phyloP scores from a whole-genome alignment of 116 monocot genomes.

The Zostera marina region DNA sequence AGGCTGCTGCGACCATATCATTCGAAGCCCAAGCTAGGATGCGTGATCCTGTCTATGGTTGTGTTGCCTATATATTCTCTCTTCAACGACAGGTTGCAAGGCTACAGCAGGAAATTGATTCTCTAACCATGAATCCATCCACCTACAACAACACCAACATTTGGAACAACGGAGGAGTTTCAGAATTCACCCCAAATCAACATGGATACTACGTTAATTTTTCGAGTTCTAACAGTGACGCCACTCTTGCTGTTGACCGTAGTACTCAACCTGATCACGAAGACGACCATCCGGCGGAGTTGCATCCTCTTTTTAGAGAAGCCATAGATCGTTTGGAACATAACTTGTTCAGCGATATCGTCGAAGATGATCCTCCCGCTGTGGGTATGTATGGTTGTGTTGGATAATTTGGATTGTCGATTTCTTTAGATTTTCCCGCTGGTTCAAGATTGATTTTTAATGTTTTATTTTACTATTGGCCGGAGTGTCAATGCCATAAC shows the following conservation, averaged over 20 bases:
- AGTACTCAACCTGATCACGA: background rate
- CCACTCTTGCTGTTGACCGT: background rate
- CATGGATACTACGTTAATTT: no score
- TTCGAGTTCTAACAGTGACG: background rate
- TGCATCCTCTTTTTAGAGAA: constrained; percentile 9
- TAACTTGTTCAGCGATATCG: constrained; percentile 8
- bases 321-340: constrained; percentile 8
- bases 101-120: constrained; percentile 11
- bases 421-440: no score
- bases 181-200: background rate
- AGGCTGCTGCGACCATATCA: constrained; percentile 18
- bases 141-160: background rate
- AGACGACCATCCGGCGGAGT: background rate
- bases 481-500: no score
- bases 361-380: background rate
- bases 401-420: no score
- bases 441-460: no score
- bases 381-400: no score
- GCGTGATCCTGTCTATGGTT: constrained; percentile 18
- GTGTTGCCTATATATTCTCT: constrained; percentile 17
- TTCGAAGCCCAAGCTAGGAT: constrained; percentile 20
- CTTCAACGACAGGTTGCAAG: constrained; percentile 21
- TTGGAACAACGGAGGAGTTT: background rate
- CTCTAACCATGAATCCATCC: constrained; percentile 6
- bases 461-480: no score